phyloP scores from a whole-genome alignment of 257 asterid genomes.

The Ballota nigra region DNA sequence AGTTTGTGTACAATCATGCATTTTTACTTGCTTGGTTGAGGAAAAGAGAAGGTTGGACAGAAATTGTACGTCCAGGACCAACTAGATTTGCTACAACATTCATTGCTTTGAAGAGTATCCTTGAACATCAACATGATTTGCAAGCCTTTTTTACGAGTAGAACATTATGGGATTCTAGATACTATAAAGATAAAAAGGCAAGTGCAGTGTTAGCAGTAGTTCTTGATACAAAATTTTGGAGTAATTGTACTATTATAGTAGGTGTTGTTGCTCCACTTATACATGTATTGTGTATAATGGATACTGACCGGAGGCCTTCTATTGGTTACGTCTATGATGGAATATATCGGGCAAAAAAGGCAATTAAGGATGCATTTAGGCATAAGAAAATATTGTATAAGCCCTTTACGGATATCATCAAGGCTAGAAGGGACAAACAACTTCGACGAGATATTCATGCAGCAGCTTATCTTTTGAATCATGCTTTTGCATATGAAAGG shows the following conservation, averaged over 20 bases:
- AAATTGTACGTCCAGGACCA: no score
- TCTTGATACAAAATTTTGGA: background rate
- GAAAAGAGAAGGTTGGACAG: no score
- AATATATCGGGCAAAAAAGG: background rate
- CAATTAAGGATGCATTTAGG: background rate
- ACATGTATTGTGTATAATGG: background rate
- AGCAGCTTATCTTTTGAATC: background rate
- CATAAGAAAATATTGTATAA: background rate
- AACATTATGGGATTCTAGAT: background rate
- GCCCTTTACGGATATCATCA: background rate
- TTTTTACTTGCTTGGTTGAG: no score
- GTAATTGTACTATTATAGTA: background rate
- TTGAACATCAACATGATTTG: background rate
- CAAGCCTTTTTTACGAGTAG: background rate
- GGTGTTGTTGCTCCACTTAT: background rate
- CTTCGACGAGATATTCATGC: background rate
- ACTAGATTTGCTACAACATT: no score
- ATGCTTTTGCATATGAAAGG: background rate
- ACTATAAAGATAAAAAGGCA: background rate
- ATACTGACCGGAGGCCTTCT: background rate
- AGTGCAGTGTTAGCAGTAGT: background rate
- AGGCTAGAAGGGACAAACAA: background rate
- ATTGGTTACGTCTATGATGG: background rate
- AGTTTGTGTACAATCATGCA: no score
- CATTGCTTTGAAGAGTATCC: no score